Evolutionary conservation across 306 rosid genomes (phyloP).

Genomic region (Sphenostylis stenocarpa): DNA sequence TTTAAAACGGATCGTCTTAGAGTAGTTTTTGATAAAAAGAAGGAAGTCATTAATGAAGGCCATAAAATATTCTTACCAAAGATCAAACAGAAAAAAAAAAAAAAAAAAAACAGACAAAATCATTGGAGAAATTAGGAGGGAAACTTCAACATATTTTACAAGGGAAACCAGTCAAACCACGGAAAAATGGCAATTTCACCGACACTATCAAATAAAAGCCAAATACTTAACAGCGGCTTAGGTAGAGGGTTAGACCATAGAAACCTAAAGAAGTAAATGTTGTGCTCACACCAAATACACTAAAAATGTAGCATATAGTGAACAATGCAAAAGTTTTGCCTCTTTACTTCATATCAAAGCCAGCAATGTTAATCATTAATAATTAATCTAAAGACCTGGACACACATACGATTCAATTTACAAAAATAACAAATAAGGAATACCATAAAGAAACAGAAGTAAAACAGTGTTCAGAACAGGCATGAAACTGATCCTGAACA

Average conservation of each 20-base stretch:
- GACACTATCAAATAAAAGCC: not conserved
- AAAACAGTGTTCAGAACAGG: not conserved
- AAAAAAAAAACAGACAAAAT: not conserved
- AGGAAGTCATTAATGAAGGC: not conserved
- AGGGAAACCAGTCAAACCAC: not conserved
- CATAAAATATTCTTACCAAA: not conserved
- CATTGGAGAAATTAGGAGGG: not conserved
- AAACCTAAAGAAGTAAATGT: not conserved
- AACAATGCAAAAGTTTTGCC: not conserved
- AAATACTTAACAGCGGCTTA: not conserved
- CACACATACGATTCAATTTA: not conserved
- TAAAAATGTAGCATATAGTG: not conserved
- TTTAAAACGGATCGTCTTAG: not conserved
- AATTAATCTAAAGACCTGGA: not conserved
- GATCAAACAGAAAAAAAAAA: not conserved
- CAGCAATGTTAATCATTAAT: not conserved
- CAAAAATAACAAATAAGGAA: not conserved
- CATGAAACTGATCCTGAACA: not conserved
- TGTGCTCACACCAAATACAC: not conserved
- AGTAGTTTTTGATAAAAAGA: not conserved
- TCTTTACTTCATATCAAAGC: not conserved
- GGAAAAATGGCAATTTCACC: not conserved
- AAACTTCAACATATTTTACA: not conserved
- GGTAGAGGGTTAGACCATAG: not conserved
- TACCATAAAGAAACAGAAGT: conserved; percentile 15